Evolutionary conservation across 192 early-diverging fungal species (phyloP).

Genomic region (Linnemannia elongata): DNA sequence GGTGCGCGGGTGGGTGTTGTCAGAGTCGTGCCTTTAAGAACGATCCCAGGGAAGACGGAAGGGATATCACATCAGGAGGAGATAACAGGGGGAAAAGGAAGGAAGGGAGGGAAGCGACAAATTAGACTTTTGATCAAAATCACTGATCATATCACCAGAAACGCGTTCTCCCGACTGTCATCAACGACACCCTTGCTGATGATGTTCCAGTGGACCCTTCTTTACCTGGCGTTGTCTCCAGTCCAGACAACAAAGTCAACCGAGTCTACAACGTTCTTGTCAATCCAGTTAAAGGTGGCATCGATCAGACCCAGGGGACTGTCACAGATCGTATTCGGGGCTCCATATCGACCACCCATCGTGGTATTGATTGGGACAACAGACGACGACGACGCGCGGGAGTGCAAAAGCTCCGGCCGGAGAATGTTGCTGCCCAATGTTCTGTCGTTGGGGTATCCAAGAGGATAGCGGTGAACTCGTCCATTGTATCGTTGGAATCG

Average conservation of each 20-base stretch:
- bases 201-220: neutral
- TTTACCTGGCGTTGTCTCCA: slow-evolving; percentile 75
- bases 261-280: slow-evolving; percentile 43
- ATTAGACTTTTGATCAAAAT: neutral
- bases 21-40: slow-evolving; percentile 69
- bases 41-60: neutral
- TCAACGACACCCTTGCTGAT: neutral
- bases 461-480: neutral
- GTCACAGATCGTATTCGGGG: slow-evolving; percentile 71
- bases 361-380: neutral
- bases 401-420: slow-evolving; percentile 8
- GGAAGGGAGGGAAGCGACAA: neutral
- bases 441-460: neutral
- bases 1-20: slow-evolving; percentile 67
- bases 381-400: neutral
- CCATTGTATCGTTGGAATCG: neutral
- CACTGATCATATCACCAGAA: too few species aligned
- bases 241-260: slow-evolving; percentile 83
- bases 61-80: neutral
- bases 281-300: slow-evolving; percentile 69
- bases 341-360: slow-evolving; percentile 66
- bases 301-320: slow-evolving; percentile 68
- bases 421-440: neutral
- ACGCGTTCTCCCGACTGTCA: neutral
- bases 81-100: neutral